Evolutionary conservation across 495 filamentous ascomycete genomes (phyloP), one percentile per base, ranked within the genome.

Genomic region (Xylaria telfairii): DNA sequence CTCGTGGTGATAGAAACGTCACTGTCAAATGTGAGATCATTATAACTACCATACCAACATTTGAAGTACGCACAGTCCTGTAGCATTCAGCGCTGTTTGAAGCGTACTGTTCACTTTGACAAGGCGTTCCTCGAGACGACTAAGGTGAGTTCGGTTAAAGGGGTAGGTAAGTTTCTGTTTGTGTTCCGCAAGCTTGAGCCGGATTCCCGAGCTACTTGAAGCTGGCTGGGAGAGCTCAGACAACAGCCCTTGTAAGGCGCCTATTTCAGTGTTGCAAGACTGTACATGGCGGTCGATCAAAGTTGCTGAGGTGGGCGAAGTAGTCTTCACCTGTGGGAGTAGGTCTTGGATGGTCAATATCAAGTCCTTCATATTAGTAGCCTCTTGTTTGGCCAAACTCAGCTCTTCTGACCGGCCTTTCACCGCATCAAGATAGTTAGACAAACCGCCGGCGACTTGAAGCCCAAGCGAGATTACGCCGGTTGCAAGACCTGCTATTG

Each of bases 401-500:
- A 64, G 28, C 15, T 64, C 61, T 46, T 64, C 61, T 9, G 1
- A 13, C 34, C 61, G 42, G 15, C 42, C 61, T 13, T 32, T 64
- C 24, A 64, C 42, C 6, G 26, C 61, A 34, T 64, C 42, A 1
- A 64, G 28, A 26, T 65, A 65, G 3, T 65, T 5, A 8, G 15
- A 24, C 13, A 65, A 53, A 15, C 63, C 46, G 19, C 46, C 46
- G 19, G 46, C 63, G 28, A 41, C 32, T 17, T 65, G 46, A 8
- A 65, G 63, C 46, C 63, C 46, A 1, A 65, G 63, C 26, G 63
- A 65, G 37, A 65, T 53, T n/a, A 65, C 63, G 10, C 63, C 30
- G n/a, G 63, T 41, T n/a, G 26, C 44, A 4, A 65, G 46, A 41
- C 63, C 63, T 24, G 63, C 63, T 0, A 65, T 32, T 39, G 46